A percentile compares a stretch with the other conserved stretches of the same genome.
Evolutionary conservation across 2,329 filamentous ascomycete genomes (phyloP).

Genomic region (Penicillium sp.): DNA sequence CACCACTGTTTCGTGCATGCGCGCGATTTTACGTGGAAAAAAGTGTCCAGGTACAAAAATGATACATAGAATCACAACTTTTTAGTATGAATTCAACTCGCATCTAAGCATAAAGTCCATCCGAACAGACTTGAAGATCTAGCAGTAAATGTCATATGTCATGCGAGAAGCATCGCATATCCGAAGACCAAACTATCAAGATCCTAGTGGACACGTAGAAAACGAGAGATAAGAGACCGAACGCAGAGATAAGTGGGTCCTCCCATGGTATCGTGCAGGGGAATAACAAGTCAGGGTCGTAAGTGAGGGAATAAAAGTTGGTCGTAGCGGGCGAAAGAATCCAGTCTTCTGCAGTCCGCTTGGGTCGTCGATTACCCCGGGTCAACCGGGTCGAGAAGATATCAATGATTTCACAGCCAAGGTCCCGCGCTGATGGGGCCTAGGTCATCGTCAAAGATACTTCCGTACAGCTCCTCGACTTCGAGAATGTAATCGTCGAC

Average conservation of each 20-base stretch:
- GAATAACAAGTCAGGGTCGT: conserved; percentile 15
- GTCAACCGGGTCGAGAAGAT: conserved; percentile 19
- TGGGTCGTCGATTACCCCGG: conserved; percentile 16
- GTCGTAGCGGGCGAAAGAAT: conserved; percentile 27
- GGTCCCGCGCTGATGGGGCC: conserved; percentile 33
- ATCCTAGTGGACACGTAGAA: neutral
- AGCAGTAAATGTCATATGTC: neutral
- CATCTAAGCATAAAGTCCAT: neutral
- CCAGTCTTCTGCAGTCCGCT: conserved; percentile 25
- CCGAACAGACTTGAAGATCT: neutral
- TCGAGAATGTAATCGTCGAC: conserved; percentile 83
- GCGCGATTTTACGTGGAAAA: neutral
- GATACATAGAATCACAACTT: neutral
- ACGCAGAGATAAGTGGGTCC: conserved; percentile 14
- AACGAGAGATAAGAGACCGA: conserved; percentile 3
- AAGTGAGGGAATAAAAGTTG: conserved; percentile 30
- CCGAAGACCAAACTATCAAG: neutral
- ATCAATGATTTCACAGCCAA: conserved; percentile 39
- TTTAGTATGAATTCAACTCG: neutral
- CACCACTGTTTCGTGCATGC: neutral
- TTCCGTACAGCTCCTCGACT: conserved; percentile 66
- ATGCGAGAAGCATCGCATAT: neutral
- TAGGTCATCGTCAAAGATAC: conserved; percentile 55
- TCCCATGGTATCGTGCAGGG: conserved; percentile 25
- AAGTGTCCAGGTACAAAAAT: neutral